Conservation (phyloP, 1,284 basidiomycete species). For the Ceratobasidium sp. region DNA sequence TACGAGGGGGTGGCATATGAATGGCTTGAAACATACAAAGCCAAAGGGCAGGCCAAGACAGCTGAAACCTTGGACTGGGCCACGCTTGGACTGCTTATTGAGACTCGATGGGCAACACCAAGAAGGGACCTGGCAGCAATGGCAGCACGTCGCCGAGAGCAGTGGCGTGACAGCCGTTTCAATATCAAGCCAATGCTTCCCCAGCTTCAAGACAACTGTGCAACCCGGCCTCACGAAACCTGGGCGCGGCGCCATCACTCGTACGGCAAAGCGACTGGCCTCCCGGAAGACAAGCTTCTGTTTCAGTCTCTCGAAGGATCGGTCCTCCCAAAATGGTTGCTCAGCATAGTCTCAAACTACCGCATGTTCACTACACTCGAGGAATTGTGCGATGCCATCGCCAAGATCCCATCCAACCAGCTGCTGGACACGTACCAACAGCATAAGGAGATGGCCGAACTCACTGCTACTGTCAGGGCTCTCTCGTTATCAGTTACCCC, state of each 20-base stretch:
- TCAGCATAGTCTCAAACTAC: background rate
- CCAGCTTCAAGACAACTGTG: background rate
- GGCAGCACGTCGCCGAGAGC: background rate
- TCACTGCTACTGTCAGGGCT: no score
- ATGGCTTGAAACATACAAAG: background rate
- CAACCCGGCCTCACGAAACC: background rate
- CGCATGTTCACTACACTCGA: no score
- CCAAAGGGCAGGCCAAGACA: background rate
- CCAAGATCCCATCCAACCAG: background rate
- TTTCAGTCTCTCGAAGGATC: background rate
- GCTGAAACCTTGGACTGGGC: background rate
- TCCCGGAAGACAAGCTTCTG: no score
- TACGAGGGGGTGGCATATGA: conserved; percentile 9
- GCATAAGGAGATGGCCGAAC: no score
- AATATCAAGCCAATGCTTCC: background rate
- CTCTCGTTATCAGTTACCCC: no score
- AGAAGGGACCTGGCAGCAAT: background rate
- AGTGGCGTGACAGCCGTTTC: background rate
- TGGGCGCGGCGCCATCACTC: background rate
- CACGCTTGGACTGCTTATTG: background rate
- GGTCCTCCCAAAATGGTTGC: no score
- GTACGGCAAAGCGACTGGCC: background rate
- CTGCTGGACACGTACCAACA: background rate
- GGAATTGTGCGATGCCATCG: background rate
- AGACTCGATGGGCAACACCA: conserved; percentile 6